These are phyloP conservation scores for Meyerozyma smithsonii DNA, from an alignment of 1,139 yeast genomes.

Conservation along the genomic window DNA sequence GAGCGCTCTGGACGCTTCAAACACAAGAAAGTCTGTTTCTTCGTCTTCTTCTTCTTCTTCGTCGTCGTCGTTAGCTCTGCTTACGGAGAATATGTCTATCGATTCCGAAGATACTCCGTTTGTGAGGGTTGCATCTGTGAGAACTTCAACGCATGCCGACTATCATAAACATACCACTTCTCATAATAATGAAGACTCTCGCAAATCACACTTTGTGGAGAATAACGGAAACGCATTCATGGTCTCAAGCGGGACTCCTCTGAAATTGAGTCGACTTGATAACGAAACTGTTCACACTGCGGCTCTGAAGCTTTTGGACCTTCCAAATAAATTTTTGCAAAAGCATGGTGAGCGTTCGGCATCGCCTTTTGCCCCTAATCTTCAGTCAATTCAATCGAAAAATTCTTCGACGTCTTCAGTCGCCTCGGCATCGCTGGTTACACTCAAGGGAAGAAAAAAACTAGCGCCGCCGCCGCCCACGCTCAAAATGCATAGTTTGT, in stretches of 20 bases:
- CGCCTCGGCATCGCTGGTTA: conserved; percentile 19
- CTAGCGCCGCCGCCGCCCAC: conserved; percentile 41
- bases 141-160: conserved; percentile 32
- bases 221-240: conserved; percentile 17
- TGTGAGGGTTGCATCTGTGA: conserved; percentile 29
- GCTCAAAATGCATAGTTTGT: conserved; percentile 2
- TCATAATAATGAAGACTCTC: conserved; percentile 20
- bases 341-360: conserved; percentile 5
- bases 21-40: too few relatives aligned
- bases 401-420: conserved; percentile 15
- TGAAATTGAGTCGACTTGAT: too few relatives aligned
- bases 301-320: conserved; percentile 19
- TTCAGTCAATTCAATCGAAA: conserved; percentile 5
- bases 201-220: conserved; percentile 9
- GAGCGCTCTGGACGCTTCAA: too few relatives aligned
- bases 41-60: conserved; percentile 7
- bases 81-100: not conserved
- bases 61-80: conserved; percentile 5
- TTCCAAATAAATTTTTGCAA: conserved; percentile 32
- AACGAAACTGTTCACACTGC: conserved; percentile 2
- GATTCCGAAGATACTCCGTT: conserved; percentile 4
- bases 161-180: conserved; percentile 33
- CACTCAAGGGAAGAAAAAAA: conserved; percentile 28
- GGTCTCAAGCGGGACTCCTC: too few relatives aligned
- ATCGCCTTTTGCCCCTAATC: conserved; percentile 8